These are phyloP conservation scores for Spergularia bocconei DNA, from an alignment of 148 eudicot genomes.

Conservation along the genomic window DNA sequence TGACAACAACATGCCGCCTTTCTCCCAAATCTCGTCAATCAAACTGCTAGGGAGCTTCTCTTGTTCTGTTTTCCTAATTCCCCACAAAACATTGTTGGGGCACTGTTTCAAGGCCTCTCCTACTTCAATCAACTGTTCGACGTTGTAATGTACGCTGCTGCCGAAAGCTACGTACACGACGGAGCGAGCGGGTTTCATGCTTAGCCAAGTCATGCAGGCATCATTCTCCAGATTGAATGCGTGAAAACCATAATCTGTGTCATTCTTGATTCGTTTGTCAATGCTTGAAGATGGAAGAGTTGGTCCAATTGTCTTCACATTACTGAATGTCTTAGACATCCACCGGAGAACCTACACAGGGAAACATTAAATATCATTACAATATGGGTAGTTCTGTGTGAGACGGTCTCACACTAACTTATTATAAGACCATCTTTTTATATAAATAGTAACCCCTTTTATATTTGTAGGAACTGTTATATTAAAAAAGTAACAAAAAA, in stretches of 20 bases:
- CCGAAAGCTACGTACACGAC: slow-evolving; percentile 30
- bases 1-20: slow-evolving; percentile 25
- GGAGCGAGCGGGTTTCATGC: slow-evolving; percentile 16
- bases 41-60: slow-evolving; percentile 13
- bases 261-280: slow-evolving; percentile 23
- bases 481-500: no score
- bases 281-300: slow-evolving; percentile 23
- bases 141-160: slow-evolving; percentile 21
- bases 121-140: slow-evolving; percentile 19
- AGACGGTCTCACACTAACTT: no score
- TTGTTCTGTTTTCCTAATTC: slow-evolving; percentile 20
- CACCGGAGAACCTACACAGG: slow-evolving; percentile 27
- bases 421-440: no score
- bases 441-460: no score
- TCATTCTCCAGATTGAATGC: slow-evolving; percentile 14
- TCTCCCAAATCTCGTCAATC: slow-evolving; percentile 16
- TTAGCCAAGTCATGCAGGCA: slow-evolving; percentile 23
- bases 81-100: slow-evolving; percentile 21
- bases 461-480: no score
- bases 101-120: slow-evolving; percentile 20
- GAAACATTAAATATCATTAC: background rate
- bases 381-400: no score
- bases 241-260: slow-evolving; percentile 27
- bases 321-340: slow-evolving; percentile 23
- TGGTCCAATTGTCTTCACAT: slow-evolving; percentile 28